A percentile compares a stretch with the other conserved stretches of the same genome.
These are phyloP conservation scores for Aspergillus cristatus DNA, from an alignment of 495 filamentous ascomycete species.

Conservation along the genomic window DNA sequence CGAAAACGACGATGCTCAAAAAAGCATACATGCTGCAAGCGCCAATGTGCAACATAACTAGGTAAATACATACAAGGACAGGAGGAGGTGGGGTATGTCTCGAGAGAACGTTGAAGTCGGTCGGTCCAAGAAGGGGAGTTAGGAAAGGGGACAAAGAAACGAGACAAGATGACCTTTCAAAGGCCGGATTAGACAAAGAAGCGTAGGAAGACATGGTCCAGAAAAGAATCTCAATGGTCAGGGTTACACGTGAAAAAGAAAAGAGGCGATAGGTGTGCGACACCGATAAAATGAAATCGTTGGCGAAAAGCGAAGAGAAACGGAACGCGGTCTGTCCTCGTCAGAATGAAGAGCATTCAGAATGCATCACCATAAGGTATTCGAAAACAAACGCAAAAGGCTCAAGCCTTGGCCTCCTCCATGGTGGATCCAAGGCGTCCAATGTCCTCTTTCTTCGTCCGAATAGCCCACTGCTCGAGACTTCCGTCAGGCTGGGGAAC, in stretches of 20 bases:
- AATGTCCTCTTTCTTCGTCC: slow-evolving; percentile 45
- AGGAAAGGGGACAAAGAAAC: neutral
- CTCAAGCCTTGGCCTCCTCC: slow-evolving; percentile 15
- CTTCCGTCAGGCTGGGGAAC: slow-evolving; percentile 42
- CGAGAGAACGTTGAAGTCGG: too few relatives aligned
- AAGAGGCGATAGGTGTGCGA: neutral
- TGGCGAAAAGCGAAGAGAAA: too few relatives aligned
- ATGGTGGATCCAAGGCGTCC: slow-evolving; percentile 7
- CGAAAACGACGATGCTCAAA: too few relatives aligned
- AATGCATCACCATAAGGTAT: neutral
- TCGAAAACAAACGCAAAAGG: neutral
- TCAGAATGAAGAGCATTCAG: neutral
- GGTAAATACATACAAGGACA: too few relatives aligned
- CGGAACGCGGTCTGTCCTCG: neutral
- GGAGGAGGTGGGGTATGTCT: too few relatives aligned
- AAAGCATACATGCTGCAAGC: too few relatives aligned
- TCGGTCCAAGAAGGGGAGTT: too few relatives aligned
- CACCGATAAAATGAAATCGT: too few relatives aligned
- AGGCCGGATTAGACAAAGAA: neutral
- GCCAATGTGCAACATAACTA: too few relatives aligned
- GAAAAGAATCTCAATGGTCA: neutral
- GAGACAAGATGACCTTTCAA: neutral
- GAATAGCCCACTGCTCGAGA: slow-evolving; percentile 54
- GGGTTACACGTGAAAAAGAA: neutral
- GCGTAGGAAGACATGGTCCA: neutral